Evolutionary conservation across 768 basidiomycete genomes (phyloP).

Genomic region (Suillus decipiens): DNA sequence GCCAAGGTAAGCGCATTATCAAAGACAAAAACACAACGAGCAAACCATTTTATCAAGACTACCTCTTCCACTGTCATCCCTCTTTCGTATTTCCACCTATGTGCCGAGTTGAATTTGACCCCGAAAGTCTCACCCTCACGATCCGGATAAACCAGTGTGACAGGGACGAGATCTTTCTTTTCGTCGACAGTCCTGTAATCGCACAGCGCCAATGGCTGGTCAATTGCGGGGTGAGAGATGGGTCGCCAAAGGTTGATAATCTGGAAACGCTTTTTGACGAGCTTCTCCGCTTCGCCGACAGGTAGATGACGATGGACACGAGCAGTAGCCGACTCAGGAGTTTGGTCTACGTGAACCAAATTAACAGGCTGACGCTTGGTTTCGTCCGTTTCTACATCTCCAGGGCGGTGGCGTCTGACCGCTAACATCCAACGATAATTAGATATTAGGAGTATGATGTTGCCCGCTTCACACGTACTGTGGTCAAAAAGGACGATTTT

Average conservation of each 20-base stretch:
- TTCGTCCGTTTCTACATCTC: conserved; percentile 35
- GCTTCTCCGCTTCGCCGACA: conserved; percentile 41
- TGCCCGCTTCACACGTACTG: conserved; percentile 39
- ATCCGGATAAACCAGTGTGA: conserved; percentile 49
- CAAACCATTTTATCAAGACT: conserved; percentile 55
- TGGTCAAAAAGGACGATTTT: conserved; percentile 67
- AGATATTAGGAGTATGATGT: neutral
- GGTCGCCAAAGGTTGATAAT: conserved; percentile 67
- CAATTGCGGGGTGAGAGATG: conserved; percentile 46
- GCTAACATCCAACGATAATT: conserved; percentile 30
- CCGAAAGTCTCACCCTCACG: conserved; percentile 53
- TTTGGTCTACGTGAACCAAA: conserved; percentile 55
- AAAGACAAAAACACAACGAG: neutral
- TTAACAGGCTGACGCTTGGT: conserved; percentile 44
- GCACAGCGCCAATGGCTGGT: conserved; percentile 54
- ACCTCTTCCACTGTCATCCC: conserved; percentile 51
- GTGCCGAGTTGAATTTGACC: conserved; percentile 45
- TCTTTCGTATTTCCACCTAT: conserved; percentile 53
- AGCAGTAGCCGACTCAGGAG: conserved; percentile 40
- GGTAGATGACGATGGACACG: conserved; percentile 56
- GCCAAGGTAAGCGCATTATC: neutral
- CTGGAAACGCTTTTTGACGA: conserved; percentile 52
- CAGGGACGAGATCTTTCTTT: conserved; percentile 43
- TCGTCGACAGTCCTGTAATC: conserved; percentile 49
- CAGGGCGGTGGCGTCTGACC: conserved; percentile 48